Evolutionary conservation across 768 basidiomycete species (phyloP).

Genomic region (Tulasnella calospora): DNA sequence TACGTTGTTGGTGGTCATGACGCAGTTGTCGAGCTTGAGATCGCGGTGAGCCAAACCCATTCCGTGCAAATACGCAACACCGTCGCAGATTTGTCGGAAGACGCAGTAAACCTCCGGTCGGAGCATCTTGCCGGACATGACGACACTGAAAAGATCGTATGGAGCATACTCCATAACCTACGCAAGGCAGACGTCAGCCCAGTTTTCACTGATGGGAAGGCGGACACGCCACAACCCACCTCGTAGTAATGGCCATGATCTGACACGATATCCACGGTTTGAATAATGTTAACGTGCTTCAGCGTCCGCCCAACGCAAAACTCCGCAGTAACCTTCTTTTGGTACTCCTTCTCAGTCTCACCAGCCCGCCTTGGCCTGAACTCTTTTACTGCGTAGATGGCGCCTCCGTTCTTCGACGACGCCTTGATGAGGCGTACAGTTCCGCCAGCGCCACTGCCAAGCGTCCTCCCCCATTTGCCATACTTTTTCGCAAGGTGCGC

Average conservation of each 20-base stretch:
- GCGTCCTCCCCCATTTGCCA: constrained; percentile 94
- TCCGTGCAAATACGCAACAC: constrained; percentile 95
- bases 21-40: constrained; percentile 98
- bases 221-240: constrained; percentile 63
- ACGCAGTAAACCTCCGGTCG: constrained; percentile 98
- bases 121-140: constrained; percentile 99
- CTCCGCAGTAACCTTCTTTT: constrained; percentile 97
- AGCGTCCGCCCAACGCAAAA: constrained; percentile 45
- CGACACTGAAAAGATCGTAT: constrained; percentile 95
- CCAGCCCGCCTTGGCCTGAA: constrained; percentile 85
- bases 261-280: constrained; percentile 92
- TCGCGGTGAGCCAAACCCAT: constrained; percentile 98
- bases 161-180: constrained; percentile 99
- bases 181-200: not conserved
- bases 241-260: constrained; percentile 99
- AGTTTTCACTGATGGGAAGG: not conserved
- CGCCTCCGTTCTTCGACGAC: constrained; percentile 70
- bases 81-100: constrained; percentile 96
- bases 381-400: constrained; percentile 94
- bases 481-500: constrained; percentile 97
- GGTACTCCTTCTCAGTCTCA: constrained; percentile 94
- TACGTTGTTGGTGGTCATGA: constrained; percentile 91
- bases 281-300: constrained; percentile 46
- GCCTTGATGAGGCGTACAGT: constrained; percentile 95
- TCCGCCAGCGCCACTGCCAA: constrained; percentile 96